Base-by-base conservation (phyloP, 2,329 filamentous ascomycete genomes). In the Neurospora sp. region DNA sequence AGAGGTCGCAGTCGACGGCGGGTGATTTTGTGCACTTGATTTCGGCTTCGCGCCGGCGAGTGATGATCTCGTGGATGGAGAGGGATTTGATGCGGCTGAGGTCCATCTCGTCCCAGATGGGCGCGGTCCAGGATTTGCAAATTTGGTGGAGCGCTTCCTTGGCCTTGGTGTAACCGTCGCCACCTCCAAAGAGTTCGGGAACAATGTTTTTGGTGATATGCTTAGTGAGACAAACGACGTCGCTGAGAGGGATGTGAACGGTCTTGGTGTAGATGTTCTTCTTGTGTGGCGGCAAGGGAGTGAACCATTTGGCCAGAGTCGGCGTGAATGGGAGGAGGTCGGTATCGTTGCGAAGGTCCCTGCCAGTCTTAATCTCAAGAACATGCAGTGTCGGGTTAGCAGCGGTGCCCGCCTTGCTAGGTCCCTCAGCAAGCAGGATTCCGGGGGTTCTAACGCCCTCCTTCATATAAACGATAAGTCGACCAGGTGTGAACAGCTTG, bases 321-420 rank as follows among this genome's bases (percentile, higher is more conserved):
- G 91, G 87, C 2, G 97, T 81, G 77, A 94, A 98, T 0, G 96
- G 94, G 11, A 99, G 83, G 41, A 96, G 84, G 77, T 98, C 95
- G n/a, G 90, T 92, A 17, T 91, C 88, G 75, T 94, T 89, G 43
- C 93, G 87, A 69, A 88, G 87, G 70, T 89, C 86, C 70, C 91
- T 86, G 46, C 88, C 82, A 1, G 89, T 86, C 72, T 86, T 89
- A 72, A 97, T 88, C 76, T 96, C 93, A 65, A 96, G 86, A 1
- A 97, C 87, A 74, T 93, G 91, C 15, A 97, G 81, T 8, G 85
- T 90, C 1, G 92, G 91, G 67, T 87, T 84, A 23, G 86, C 83
- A 4, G 81, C 78, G 1, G 82, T 81, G 23, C 81, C 81, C 71
- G 89, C 89, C 68, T 86, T 86, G 73, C 86, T 89, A 23, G 89